Conservation (phyloP, 2,329 filamentous ascomycete species). For the Colletotrichum limetticola region DNA sequence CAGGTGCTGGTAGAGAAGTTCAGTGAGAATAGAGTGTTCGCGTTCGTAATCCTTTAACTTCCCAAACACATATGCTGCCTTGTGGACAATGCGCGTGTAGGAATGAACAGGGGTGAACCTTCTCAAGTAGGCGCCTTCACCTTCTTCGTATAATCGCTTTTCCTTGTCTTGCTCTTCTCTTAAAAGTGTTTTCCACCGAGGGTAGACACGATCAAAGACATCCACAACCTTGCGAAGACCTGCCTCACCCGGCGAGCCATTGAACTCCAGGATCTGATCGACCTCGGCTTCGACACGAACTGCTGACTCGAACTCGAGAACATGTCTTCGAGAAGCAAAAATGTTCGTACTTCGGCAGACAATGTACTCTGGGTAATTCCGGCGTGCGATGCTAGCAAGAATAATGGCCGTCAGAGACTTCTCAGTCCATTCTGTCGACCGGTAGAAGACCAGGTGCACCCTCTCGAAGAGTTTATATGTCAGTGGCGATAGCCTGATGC, state of each 20-base stretch:
- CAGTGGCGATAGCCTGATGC: slow-evolving; percentile 80
- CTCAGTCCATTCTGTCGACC: slow-evolving; percentile 96
- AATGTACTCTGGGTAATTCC: slow-evolving; percentile 90
- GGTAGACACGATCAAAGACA: slow-evolving; percentile 79
- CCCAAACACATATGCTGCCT: slow-evolving; percentile 81
- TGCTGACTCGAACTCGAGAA: slow-evolving; percentile 91
- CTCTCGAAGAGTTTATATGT: slow-evolving; percentile 88
- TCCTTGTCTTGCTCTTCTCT: slow-evolving; percentile 83
- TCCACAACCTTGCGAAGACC: slow-evolving; percentile 75
- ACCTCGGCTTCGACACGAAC: slow-evolving; percentile 84
- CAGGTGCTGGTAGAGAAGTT: slow-evolving; percentile 81
- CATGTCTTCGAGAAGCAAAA: slow-evolving; percentile 77
- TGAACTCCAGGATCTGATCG: slow-evolving; percentile 84
- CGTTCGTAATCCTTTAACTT: slow-evolving; percentile 82
- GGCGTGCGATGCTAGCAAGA: slow-evolving; percentile 85
- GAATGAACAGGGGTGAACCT: slow-evolving; percentile 93
- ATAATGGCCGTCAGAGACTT: slow-evolving; percentile 97
- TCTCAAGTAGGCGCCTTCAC: slow-evolving; percentile 89
- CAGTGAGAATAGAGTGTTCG: slow-evolving; percentile 79
- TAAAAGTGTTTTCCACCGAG: slow-evolving; percentile 81
- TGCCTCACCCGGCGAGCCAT: slow-evolving; percentile 73
- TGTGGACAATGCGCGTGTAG: slow-evolving; percentile 93
- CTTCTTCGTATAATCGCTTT: slow-evolving; percentile 78
- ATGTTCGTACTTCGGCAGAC: slow-evolving; percentile 92
- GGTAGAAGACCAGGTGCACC: slow-evolving; percentile 95